These are phyloP conservation scores for Aspergillus ruber DNA, from an alignment of 2,329 filamentous ascomycete species.

Conservation along the genomic window DNA sequence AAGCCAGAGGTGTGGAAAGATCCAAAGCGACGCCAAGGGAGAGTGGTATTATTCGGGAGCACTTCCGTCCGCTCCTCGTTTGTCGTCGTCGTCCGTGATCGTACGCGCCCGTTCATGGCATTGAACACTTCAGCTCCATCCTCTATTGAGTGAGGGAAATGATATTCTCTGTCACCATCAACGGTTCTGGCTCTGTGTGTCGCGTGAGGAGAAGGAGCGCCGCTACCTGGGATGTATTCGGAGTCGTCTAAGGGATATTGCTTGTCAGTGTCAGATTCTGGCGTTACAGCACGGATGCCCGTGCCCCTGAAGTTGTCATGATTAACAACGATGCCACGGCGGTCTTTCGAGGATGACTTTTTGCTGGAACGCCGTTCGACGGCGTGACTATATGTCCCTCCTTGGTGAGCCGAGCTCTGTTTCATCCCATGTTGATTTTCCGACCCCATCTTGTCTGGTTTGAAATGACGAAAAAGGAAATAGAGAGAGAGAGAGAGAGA, in stretches of 20 bases:
- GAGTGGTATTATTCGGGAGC: constrained; percentile 22
- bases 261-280: constrained; percentile 35
- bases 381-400: constrained; percentile 29
- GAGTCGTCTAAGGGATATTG: constrained; percentile 34
- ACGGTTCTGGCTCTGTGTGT: constrained; percentile 26
- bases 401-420: constrained; percentile 35
- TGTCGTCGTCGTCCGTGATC: constrained; percentile 36
- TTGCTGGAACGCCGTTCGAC: constrained; percentile 42
- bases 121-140: constrained; percentile 27
- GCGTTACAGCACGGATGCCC: constrained; percentile 42
- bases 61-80: constrained; percentile 38
- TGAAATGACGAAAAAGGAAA: not conserved
- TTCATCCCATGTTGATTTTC: constrained; percentile 36
- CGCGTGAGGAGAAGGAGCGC: constrained; percentile 31
- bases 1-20: constrained; percentile 34
- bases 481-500: not conserved
- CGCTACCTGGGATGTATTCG: constrained; percentile 25
- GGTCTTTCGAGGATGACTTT: constrained; percentile 42
- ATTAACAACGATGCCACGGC: constrained; percentile 39
- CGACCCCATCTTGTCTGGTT: constrained; percentile 32
- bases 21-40: constrained; percentile 31
- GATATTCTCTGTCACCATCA: constrained; percentile 29
- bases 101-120: constrained; percentile 26
- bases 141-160: constrained; percentile 23
- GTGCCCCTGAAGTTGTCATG: constrained; percentile 40